Conservation (phyloP, 768 basidiomycete genomes). For the Mycena leptocephala region DNA sequence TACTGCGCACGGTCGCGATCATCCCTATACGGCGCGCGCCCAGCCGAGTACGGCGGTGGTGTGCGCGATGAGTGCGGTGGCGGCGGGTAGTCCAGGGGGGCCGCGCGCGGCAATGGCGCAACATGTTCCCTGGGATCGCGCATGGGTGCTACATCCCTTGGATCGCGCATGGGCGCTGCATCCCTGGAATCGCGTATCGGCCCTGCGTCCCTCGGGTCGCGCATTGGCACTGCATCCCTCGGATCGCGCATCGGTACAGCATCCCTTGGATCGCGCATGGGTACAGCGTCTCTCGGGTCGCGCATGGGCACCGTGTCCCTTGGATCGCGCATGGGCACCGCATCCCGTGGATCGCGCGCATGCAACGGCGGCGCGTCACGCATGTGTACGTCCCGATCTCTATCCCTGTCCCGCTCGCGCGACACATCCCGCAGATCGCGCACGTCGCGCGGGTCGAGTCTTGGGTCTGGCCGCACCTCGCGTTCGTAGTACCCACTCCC, state of each 20-base stretch:
- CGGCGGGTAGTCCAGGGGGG: constrained; percentile 33
- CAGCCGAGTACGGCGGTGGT: constrained; percentile 27
- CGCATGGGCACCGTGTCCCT: constrained; percentile 27
- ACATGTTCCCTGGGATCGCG: constrained; percentile 23
- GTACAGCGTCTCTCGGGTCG: constrained; percentile 10
- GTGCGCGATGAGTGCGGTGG: constrained; percentile 18
- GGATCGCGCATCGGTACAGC: constrained; percentile 18
- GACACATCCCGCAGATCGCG: constrained; percentile 15
- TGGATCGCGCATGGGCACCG: constrained; percentile 12
- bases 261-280: constrained; percentile 20
- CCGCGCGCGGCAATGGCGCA: constrained; percentile 14
- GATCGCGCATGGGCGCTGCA: constrained; percentile 21
- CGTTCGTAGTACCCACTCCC: constrained; percentile 30
- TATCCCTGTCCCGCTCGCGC: constrained; percentile 18
- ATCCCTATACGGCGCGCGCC: constrained; percentile 25
- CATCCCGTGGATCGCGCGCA: constrained; percentile 17
- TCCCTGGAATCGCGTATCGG: constrained; percentile 27
- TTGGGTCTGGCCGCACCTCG: background rate
- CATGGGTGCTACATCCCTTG: constrained; percentile 23
- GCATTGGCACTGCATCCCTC: constrained; percentile 16
- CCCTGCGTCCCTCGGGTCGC: constrained; percentile 20
- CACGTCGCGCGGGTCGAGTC: constrained; percentile 25
- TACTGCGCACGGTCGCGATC: constrained; percentile 28
- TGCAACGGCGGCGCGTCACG: constrained; percentile 23
- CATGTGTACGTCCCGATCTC: constrained; percentile 20